Evolutionary conservation across 2,329 filamentous ascomycete species (phyloP), one percentile per base, ranked within the genome.

Genomic region (Calonectria pauciramosa): DNA sequence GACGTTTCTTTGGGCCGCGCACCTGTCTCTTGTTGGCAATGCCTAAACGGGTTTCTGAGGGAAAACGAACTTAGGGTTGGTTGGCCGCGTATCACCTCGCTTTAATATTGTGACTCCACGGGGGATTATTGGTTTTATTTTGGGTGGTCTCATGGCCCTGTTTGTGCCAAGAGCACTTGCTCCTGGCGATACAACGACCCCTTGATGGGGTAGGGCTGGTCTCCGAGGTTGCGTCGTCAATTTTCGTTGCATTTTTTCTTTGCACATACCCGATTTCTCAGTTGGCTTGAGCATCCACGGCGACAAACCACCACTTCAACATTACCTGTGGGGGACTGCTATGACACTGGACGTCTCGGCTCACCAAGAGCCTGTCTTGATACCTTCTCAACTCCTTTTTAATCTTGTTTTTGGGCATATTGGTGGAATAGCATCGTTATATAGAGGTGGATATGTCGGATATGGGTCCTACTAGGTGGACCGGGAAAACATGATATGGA

Each of bases 361-460:
- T 74, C 67, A 70, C 68, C 56, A 65, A 52, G 74, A 71, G 73
- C 70, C 49, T 71, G 44, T 79, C 78, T 79, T 77, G 77, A 79
- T 78, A 80, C 75, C 66, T 81, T 81, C 75, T 82, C 78, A 56
- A 78, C 77, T 82, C 78, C 74, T 78, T 79, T 81, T 81, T 81
- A 76, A 80, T 77, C 64, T 72, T 75, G 74, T 78, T 70, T 73
- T 20, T 30, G 63, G 67, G 71, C 8, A 36, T 54, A 47, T 36
- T 36, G 47, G 68, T 60, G 79, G 72, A 72, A 44, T 59, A 73
- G 73, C 72, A 79, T 80, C 66, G 74, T 72, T 75, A 77, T 72
- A 79, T 78, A 81, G 79, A 80, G 79, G 71, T 66, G 47, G 72
- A 71, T 67, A 72, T 52, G 60, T 44, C 52, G 65, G 56, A 63